Base-by-base conservation (phyloP, 2,329 filamentous ascomycete genomes). In the Microsporum audouinii region DNA sequence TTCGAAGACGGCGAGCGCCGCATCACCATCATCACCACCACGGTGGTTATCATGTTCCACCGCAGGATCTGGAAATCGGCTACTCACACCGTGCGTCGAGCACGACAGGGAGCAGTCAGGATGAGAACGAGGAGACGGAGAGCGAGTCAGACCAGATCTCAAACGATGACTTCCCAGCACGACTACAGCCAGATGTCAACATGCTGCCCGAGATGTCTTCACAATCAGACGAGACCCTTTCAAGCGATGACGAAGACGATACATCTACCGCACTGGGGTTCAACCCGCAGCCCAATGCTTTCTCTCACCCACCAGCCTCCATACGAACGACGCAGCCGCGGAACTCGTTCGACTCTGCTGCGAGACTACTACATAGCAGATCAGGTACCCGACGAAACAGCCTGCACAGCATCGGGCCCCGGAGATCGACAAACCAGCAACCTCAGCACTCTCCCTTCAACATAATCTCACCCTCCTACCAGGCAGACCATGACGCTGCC, bases 71-170 rank as follows among this genome's bases (percentile, higher is more conserved):
- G 34, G 71, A 73, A 62, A 68, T 76, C 59, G 70, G 73, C 60
- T 76, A 76, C 60, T 70, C 73, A 5, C 71, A 71, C 49, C 75
- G 77, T 45, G 75, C 81, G 14, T 70, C 73, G 33, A 80, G 76
- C 63, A 69, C 71, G 47, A 78, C 76, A 10, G 77, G 76, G 58
- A 95, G 90, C 74, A 95, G 91, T 69, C 90, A 96, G 72, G 91
- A 96, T 67, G 91, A 96, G 76, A 95, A 95, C 69, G 90, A 95
- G 38, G 91, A 96, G 77, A 95, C 88, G 64, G 91, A 95, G 72
- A 95, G 83, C 73, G 91, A 96, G 64, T 90, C 91, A 47, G 91
- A 96, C 68, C 83, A 81, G 60, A 78, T 84, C 58, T 86, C 84
- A 2, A 85, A 82, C 64, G 84, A 86, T 69, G 82, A 80, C 47